These are phyloP conservation scores for Fusarium camptoceras DNA, from an alignment of 2,329 filamentous ascomycete genomes.

Conservation along the genomic window DNA sequence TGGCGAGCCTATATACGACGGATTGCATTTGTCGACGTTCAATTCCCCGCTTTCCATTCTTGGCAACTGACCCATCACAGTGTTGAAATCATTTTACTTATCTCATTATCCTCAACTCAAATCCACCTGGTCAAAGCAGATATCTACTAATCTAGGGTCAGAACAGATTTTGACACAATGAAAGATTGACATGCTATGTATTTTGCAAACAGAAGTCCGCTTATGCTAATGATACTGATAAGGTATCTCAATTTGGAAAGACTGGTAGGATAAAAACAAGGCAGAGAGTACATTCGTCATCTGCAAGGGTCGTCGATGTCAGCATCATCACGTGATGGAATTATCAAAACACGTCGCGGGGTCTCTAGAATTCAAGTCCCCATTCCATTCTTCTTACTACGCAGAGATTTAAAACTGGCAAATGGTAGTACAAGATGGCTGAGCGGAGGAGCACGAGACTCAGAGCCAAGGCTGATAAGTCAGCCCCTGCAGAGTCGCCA, in stretches of 20 bases:
- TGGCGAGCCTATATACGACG: no score
- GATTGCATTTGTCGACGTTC: no score
- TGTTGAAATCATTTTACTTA: no score
- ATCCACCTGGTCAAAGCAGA: background rate
- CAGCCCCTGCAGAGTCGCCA: background rate
- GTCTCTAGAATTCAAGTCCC: no score
- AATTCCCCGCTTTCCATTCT: no score
- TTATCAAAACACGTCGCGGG: rapidly evolving
- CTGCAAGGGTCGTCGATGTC: background rate
- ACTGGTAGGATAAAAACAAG: background rate
- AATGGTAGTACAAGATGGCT: background rate
- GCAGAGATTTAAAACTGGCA: rapidly evolving
- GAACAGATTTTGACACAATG: rapidly evolving
- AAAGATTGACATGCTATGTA: no score
- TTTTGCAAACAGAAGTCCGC: no score
- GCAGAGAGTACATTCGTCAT: background rate
- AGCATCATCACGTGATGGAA: background rate
- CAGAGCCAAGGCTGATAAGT: background rate
- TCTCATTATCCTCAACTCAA: background rate
- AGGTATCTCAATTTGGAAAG: background rate
- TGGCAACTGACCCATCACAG: no score
- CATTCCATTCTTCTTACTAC: no score
- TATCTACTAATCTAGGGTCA: no score
- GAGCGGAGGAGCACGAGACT: constrained; percentile 30
- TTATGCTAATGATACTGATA: background rate